Percentiles rank a stretch among this genome's conserved stretches.
These are phyloP conservation scores for Chernovozyma aurita DNA, from an alignment of 1,139 yeast species.

Conservation along the genomic window DNA sequence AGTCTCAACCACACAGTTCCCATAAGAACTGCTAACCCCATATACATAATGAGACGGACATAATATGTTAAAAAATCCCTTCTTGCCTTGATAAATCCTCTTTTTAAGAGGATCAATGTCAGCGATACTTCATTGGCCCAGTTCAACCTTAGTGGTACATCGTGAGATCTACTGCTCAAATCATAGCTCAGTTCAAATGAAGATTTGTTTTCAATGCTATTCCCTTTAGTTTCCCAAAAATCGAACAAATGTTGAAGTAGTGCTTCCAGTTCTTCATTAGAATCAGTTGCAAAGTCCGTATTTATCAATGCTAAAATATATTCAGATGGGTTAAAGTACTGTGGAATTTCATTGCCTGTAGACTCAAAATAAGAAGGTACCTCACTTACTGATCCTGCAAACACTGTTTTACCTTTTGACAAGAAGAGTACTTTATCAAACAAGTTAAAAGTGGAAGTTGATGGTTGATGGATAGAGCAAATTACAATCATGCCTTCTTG, in stretches of 20 bases:
- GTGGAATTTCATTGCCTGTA: slow-evolving; percentile 16
- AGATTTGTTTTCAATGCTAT: neutral
- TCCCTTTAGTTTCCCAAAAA: neutral
- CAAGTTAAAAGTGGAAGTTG: slow-evolving; percentile 53
- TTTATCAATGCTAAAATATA: slow-evolving; percentile 30
- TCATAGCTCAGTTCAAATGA: neutral
- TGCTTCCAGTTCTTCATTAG: slow-evolving; percentile 5
- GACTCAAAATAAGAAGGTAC: slow-evolving; percentile 13
- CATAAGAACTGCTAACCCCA: slow-evolving; percentile 37
- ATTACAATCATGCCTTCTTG: slow-evolving; percentile 64
- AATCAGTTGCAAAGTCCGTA: slow-evolving; percentile 18
- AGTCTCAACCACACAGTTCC: slow-evolving; percentile 40
- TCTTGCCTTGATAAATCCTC: slow-evolving; percentile 25
- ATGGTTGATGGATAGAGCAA: slow-evolving; percentile 82
- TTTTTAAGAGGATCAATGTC: slow-evolving; percentile 15
- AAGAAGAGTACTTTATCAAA: slow-evolving; percentile 67
- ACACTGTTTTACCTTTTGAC: slow-evolving; percentile 27
- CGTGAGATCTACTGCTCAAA: neutral
- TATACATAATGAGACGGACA: slow-evolving; percentile 33
- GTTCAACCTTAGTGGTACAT: neutral
- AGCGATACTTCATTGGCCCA: slow-evolving; percentile 4
- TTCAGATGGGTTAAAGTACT: slow-evolving; percentile 25
- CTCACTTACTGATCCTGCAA: neutral
- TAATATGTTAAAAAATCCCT: slow-evolving; percentile 34
- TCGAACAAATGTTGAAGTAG: neutral